These are phyloP conservation scores for Chaetomiaceae sp. DNA, from an alignment of 2,329 filamentous ascomycete species.

Conservation along the genomic window DNA sequence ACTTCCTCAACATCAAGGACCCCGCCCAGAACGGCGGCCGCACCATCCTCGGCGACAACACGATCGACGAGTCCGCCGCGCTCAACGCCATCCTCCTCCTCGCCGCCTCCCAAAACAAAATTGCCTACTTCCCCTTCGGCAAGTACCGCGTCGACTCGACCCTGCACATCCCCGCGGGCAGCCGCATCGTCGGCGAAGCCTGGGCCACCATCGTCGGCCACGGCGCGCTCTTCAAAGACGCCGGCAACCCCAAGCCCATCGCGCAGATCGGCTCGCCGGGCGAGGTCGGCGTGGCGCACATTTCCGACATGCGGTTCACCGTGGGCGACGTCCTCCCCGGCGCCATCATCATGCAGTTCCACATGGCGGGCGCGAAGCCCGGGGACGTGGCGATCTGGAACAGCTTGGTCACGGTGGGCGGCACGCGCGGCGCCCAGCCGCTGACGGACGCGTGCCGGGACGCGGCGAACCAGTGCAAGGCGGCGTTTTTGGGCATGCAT, in stretches of 20 bases:
- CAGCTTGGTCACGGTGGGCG: constrained; percentile 36
- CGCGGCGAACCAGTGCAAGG: constrained; percentile 38
- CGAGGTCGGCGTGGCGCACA: constrained; percentile 57
- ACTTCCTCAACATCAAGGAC: constrained; percentile 42
- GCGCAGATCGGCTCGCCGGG: constrained; percentile 55
- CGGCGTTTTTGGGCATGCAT: constrained; percentile 45
- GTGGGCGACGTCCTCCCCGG: constrained; percentile 57
- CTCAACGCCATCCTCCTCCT: constrained; percentile 37
- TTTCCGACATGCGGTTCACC: constrained; percentile 61
- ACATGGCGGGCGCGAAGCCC: constrained; percentile 34
- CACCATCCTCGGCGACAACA: constrained; percentile 37
- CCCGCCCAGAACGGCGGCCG: constrained; percentile 35
- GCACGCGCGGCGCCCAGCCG: constrained; percentile 32
- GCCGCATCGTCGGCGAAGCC: constrained; percentile 50
- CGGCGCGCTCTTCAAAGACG: constrained; percentile 47
- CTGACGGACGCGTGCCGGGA: constrained; percentile 30
- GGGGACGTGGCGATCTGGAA: constrained; percentile 48
- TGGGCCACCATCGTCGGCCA: constrained; percentile 50
- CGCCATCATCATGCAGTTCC: constrained; percentile 53
- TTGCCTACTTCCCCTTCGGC: constrained; percentile 54
- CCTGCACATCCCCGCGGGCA: constrained; percentile 45
- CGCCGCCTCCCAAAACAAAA: constrained; percentile 37
- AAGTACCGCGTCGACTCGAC: constrained; percentile 51
- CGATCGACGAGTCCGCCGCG: constrained; percentile 35
- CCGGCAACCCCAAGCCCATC: constrained; percentile 50